Base-by-base conservation (phyloP, 345 rosid species). In the Microcos paniculata region DNA sequence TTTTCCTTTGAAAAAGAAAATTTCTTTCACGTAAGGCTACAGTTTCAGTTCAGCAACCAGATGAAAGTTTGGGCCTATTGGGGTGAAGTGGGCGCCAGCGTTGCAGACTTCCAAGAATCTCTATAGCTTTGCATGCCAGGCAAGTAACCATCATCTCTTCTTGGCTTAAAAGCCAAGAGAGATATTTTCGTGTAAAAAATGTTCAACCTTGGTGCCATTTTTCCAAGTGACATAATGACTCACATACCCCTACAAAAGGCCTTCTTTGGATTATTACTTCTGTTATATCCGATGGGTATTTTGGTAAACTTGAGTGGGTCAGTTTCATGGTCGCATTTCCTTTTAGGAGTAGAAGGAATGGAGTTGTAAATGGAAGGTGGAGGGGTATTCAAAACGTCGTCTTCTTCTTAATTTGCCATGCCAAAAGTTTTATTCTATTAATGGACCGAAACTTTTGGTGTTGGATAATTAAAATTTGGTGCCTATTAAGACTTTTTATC, bases 121-220 rank as follows among this genome's bases (percentile, higher is more conserved):
- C 56, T 35, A 14, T 72, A 78, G 72, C 94, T 81, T 90, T 87
- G 88, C 91, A 86, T 85, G 92, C 71, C 75, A 82, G 90, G 82
- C 87, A 90, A 76, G 96, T 78, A 83, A 89, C 75, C 78, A 88
- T 84, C 90, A 85, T 74, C 40, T 38, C 85, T 69, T 59, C 94
- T 94, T 94, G 76, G 86, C 94, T 89, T 92, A 21, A 21, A 90
- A 94, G 94, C 85, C 85, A 94, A 88, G 88, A n/a, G 75, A 90
- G 59, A 70, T 52, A 24, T 23, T 80, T 73, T 51, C 71, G 38
- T 63, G 72, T 43, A 75, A 72, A n/a, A 76, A 76, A 70, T 43
- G 67, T 63, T 52, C 68, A 30, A 48, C 57, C 1, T 30, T 28
- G 42, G 57, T 56, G 38, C 40, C 76, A 45, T 71, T 55, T 31